These are phyloP conservation scores for Gnetum montanum DNA, from an alignment of 75 land plant species.

Conservation along the genomic window DNA sequence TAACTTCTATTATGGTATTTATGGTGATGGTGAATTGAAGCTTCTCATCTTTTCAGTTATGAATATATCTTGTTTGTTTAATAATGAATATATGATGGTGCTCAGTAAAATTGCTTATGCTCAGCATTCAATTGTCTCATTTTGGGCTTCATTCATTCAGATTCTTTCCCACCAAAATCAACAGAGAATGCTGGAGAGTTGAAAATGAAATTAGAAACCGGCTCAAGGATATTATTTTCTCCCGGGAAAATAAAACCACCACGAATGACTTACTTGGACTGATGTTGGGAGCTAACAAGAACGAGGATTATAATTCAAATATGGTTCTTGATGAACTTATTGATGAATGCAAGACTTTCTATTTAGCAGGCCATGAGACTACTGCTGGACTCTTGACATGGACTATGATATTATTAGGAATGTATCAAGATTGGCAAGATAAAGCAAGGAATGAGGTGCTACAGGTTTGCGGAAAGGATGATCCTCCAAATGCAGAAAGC, in stretches of 20 bases:
- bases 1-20: background rate
- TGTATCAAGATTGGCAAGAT: slow-evolving; percentile 57
- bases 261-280: background rate
- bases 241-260: slow-evolving; percentile 7
- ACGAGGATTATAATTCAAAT: background rate
- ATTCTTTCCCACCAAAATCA: slow-evolving; percentile 58
- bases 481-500: slow-evolving; percentile 19
- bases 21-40: background rate
- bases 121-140: background rate
- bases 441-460: slow-evolving; percentile 39
- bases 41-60: background rate
- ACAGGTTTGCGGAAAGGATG: slow-evolving; percentile 18
- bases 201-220: slow-evolving; percentile 35
- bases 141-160: slow-evolving; percentile 16
- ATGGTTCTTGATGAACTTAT: slow-evolving; percentile 27
- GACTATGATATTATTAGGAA: slow-evolving; percentile 33
- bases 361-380: slow-evolving; percentile 53
- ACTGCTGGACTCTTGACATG: slow-evolving; percentile 23
- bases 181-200: slow-evolving; percentile 34
- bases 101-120: slow-evolving; percentile 11
- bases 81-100: slow-evolving; percentile 42
- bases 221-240: slow-evolving; percentile 15
- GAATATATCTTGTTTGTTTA: slow-evolving; percentile 28
- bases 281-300: background rate
- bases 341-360: slow-evolving; percentile 49